These are phyloP conservation scores for Ramularia collo-cygni DNA, from an alignment of 2,329 filamentous ascomycete species.

Conservation along the genomic window DNA sequence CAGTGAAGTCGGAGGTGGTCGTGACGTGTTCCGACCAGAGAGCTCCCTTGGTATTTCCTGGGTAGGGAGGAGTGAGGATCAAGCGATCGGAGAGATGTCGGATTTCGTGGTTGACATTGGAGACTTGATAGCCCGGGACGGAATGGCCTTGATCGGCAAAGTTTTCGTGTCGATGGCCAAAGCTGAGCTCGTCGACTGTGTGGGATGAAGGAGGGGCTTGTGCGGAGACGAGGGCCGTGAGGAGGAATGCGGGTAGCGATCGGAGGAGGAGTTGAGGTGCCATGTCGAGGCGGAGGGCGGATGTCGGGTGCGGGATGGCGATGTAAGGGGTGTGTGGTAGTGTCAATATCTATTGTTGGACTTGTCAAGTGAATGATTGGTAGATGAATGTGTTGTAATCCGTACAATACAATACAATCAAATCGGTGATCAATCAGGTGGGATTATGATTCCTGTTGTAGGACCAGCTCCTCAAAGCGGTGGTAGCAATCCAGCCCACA, in stretches of 20 bases:
- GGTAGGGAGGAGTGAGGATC: slow-evolving; percentile 81
- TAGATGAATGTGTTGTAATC: too few species aligned
- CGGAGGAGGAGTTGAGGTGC: slow-evolving; percentile 6
- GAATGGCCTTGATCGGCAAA: slow-evolving; percentile 38
- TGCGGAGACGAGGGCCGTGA: slow-evolving; percentile 20
- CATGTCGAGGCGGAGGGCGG: too few species aligned
- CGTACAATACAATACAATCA: too few species aligned
- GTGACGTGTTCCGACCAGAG: slow-evolving; percentile 67
- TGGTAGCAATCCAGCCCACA: slow-evolving; percentile 27
- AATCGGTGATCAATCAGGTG: too few species aligned
- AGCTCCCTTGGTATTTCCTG: slow-evolving; percentile 76
- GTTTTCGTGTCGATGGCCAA: slow-evolving; percentile 52
- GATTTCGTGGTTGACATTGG: slow-evolving; percentile 49
- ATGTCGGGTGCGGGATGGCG: too few species aligned
- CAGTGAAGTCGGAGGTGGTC: slow-evolving; percentile 58
- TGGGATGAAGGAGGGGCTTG: slow-evolving; percentile 23
- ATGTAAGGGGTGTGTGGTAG: too few species aligned
- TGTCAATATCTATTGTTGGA: too few species aligned
- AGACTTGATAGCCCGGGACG: slow-evolving; percentile 51
- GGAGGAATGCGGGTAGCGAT: slow-evolving; percentile 20
- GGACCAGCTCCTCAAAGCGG: slow-evolving; percentile 19
- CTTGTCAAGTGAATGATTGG: too few species aligned
- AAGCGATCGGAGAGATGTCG: slow-evolving; percentile 77
- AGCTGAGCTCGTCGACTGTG: slow-evolving; percentile 50
- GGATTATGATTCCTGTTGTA: slow-evolving; percentile 8